Percentiles rank a stretch among this genome's conserved stretches.
Conservation (phyloP, 2,329 filamentous ascomycete genomes). For the Talaromyces sp. region DNA sequence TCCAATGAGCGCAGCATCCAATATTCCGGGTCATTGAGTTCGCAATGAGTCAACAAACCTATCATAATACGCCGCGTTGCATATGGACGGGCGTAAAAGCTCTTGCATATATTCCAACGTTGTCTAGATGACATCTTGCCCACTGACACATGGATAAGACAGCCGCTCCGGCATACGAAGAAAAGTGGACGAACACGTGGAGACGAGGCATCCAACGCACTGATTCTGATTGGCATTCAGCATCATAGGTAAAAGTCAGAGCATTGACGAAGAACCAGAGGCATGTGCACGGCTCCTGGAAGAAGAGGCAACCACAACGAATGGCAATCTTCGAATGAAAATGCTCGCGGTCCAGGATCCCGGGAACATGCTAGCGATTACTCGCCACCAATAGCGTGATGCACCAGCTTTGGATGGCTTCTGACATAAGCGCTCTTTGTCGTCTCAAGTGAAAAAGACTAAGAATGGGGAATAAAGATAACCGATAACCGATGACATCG, state of each 20-base stretch:
- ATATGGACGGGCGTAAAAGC: background rate
- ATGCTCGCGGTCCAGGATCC: background rate
- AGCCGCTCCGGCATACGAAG: background rate
- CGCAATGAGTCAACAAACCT: background rate
- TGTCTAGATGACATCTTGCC: background rate
- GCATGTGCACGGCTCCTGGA: background rate
- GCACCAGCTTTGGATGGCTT: background rate
- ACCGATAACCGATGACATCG: background rate
- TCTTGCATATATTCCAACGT: background rate
- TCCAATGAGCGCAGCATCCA: background rate
- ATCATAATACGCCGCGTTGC: background rate
- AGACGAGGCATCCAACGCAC: background rate
- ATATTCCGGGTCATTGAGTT: too few relatives aligned
- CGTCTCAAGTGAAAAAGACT: background rate
- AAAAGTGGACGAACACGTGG: slow-evolving; percentile 14
- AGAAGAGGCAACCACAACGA: background rate
- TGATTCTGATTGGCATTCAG: background rate
- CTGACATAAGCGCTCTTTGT: background rate
- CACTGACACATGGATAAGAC: background rate
- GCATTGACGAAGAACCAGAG: background rate
- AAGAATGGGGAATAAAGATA: background rate
- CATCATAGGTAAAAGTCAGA: too few relatives aligned
- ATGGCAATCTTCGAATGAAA: background rate
- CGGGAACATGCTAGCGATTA: background rate
- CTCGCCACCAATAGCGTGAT: background rate